Evolutionary conservation across 345 rosid species (phyloP).

Genomic region (Melaleuca alternifolia): DNA sequence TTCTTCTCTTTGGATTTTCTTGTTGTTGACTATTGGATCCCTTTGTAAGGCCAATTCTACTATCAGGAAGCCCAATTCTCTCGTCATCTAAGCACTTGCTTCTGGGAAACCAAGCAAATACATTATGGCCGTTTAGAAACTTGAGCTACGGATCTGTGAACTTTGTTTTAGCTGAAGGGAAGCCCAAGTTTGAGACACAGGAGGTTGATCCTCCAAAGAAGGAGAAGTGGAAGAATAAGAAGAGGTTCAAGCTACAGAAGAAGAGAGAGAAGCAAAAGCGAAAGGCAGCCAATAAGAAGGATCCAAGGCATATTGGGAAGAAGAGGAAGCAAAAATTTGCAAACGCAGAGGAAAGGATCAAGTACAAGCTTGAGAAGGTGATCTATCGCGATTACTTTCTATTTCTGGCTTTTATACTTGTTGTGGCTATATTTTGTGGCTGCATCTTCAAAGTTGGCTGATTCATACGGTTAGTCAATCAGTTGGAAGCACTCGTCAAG

Average conservation of each 20-base stretch:
- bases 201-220: conserved; percentile 77
- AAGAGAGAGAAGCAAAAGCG: conserved; percentile 73
- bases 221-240: conserved; percentile 71
- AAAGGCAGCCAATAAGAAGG: conserved; percentile 74
- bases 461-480: neutral
- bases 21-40: neutral
- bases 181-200: conserved; percentile 74
- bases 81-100: neutral
- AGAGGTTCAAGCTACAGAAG: conserved; percentile 58
- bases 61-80: conserved; percentile 1
- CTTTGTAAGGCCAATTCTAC: conserved; percentile 7
- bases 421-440: neutral
- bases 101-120: conserved; percentile 2
- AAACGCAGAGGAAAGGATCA: conserved; percentile 67
- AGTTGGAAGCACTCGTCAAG: neutral
- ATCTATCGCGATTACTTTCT: neutral
- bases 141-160: conserved; percentile 58
- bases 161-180: conserved; percentile 78
- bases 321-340: conserved; percentile 50
- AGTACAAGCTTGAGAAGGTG: conserved; percentile 78
- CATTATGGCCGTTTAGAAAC: conserved; percentile 28
- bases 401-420: neutral
- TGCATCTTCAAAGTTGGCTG: neutral
- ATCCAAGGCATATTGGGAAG: conserved; percentile 69
- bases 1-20: neutral